A percentile compares a stretch with the other conserved stretches of the same genome.
These are phyloP conservation scores for Inga leiocalycina DNA, from an alignment of 306 rosid genomes.

Conservation along the genomic window DNA sequence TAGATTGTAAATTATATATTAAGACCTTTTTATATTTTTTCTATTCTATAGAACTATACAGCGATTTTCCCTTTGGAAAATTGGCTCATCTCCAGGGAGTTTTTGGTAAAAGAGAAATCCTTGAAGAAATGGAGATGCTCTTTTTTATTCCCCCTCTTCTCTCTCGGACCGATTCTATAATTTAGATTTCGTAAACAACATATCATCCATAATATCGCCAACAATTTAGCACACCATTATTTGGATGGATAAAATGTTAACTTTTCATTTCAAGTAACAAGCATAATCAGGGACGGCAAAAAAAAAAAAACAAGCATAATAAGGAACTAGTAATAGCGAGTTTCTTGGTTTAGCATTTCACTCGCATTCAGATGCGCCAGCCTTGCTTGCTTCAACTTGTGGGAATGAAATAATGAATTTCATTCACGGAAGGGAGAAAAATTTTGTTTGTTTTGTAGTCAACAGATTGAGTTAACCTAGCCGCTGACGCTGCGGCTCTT, in stretches of 20 bases:
- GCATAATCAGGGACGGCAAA: neutral
- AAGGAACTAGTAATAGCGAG: neutral
- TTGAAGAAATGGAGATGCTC: neutral
- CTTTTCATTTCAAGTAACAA: neutral
- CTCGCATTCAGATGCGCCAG: neutral
- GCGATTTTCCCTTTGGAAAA: no score
- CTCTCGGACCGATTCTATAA: neutral
- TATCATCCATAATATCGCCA: neutral
- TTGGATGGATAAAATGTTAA: neutral
- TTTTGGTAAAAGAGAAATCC: slow-evolving; percentile 3
- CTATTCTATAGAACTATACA: no score
- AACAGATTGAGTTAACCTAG: slow-evolving; percentile 3
- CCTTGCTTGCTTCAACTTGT: neutral
- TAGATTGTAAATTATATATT: no score
- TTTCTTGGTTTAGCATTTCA: neutral
- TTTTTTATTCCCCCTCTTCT: neutral
- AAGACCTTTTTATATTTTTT: no score
- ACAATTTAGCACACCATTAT: neutral
- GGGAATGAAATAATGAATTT: neutral
- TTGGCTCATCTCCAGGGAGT: neutral
- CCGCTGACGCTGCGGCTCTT: neutral
- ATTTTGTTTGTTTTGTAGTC: neutral
- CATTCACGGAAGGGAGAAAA: neutral
- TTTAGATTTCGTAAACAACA: neutral
- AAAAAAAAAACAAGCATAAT: neutral